A percentile compares a stretch with the other conserved stretches of the same genome.
Conservation (phyloP, 148 eudicot species). For the Silene latifolia region DNA sequence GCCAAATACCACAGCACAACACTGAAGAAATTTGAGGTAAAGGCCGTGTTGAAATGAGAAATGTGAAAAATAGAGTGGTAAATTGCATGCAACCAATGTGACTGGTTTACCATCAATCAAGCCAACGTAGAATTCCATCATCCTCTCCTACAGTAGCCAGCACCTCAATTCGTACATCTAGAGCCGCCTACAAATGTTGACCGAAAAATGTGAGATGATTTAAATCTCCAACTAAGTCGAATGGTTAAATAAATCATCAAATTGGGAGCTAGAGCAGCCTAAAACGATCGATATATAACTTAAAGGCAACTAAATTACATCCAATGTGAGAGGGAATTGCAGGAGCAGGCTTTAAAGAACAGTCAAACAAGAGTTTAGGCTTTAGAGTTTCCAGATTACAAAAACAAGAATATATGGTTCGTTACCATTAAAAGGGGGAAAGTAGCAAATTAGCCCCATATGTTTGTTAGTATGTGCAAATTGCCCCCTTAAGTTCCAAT, state of each 20-base stretch:
- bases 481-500: too few relatives aligned
- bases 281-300: background rate
- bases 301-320: too few relatives aligned
- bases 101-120: slow-evolving; percentile 35
- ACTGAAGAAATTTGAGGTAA: slow-evolving; percentile 12
- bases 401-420: background rate
- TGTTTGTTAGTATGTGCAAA: too few relatives aligned
- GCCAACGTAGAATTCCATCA: slow-evolving; percentile 89
- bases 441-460: too few relatives aligned
- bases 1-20: slow-evolving; percentile 15
- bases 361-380: too few relatives aligned
- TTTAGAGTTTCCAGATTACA: background rate
- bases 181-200: slow-evolving; percentile 56
- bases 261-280: background rate
- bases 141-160: slow-evolving; percentile 83
- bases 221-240: background rate
- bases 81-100: background rate
- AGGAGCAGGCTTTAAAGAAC: too few relatives aligned
- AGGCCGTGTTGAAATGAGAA: slow-evolving; percentile 8
- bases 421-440: background rate
- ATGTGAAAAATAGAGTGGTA: background rate
- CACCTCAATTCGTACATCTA: slow-evolving; percentile 77
- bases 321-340: too few relatives aligned
- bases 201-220: background rate
- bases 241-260: background rate